A percentile compares a stretch with the other conserved stretches of the same genome.
Conservation (phyloP, 805 yeast genomes). For the Candida hungchunana region DNA sequence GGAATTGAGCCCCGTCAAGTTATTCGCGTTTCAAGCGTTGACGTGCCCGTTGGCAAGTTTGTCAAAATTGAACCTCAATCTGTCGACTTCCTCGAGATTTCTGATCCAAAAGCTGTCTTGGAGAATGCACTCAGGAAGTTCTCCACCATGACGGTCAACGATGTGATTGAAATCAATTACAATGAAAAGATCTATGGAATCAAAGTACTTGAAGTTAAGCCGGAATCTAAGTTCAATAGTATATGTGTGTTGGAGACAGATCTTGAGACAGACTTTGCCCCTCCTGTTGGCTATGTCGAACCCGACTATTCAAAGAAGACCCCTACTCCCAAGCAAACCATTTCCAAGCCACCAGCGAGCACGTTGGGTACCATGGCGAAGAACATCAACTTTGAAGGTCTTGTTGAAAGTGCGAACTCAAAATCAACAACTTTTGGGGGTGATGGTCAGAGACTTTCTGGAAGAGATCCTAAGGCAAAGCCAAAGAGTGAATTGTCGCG, state of each 20-base stretch:
- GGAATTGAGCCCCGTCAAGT: conserved; percentile 74
- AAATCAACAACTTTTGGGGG: conserved; percentile 43
- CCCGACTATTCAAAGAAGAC: conserved; percentile 55
- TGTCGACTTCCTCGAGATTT: conserved; percentile 85
- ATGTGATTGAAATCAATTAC: conserved; percentile 79
- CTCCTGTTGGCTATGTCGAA: conserved; percentile 97
- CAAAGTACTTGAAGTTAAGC: conserved; percentile 82
- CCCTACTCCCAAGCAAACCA: conserved; percentile 6
- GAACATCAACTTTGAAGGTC: conserved; percentile 58
- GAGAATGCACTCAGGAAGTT: conserved; percentile 90
- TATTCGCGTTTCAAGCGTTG: conserved; percentile 68
- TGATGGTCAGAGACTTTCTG: conserved; percentile 68
- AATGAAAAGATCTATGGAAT: conserved; percentile 76
- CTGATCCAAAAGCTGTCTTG: conserved; percentile 94
- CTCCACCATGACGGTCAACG: conserved; percentile 80
- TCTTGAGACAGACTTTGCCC: conserved; percentile 94
- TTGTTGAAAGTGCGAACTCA: conserved; percentile 42
- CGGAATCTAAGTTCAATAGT: conserved; percentile 59
- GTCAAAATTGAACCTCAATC: conserved; percentile 96
- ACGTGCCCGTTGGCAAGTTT: conserved; percentile 80
- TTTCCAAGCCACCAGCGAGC: conserved; percentile 1
- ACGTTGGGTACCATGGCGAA: conserved; percentile 75
- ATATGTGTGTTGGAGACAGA: conserved; percentile 97
- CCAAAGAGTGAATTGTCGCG: conserved; percentile 3
- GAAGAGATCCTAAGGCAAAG: conserved; percentile 36